A percentile compares a stretch with the other conserved stretches of the same genome.
Evolutionary conservation across 257 asterid genomes (phyloP).

Genomic region (Gynochthodes officinalis): DNA sequence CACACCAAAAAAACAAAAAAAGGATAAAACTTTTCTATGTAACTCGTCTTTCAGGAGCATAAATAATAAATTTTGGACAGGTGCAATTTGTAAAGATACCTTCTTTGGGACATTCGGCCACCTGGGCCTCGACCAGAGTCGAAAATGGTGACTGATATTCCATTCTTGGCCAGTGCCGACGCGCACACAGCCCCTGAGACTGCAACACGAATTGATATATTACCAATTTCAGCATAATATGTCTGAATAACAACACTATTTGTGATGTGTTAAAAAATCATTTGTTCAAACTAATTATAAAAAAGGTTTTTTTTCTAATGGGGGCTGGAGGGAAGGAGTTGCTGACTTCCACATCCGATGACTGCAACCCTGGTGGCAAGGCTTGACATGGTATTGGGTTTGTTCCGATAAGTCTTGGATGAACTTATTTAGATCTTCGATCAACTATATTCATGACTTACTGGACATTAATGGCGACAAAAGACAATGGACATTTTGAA

Average conservation of each 20-base stretch:
- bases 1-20: not conserved
- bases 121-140: slow-evolving; percentile 94
- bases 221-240: no score
- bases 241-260: no score
- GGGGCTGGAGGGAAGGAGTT: not conserved
- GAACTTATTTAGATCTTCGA: not conserved
- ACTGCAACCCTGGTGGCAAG: slow-evolving; percentile 74
- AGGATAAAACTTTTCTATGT: not conserved
- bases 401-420: not conserved
- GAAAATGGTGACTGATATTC: slow-evolving; percentile 71
- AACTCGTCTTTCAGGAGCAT: not conserved
- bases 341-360: slow-evolving; percentile 86
- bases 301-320: not conserved
- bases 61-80: no score
- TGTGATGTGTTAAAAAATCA: not conserved
- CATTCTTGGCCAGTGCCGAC: slow-evolving; percentile 71
- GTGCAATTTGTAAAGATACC: slow-evolving; percentile 25
- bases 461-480: not conserved
- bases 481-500: not conserved
- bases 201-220: slow-evolving; percentile 21
- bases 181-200: slow-evolving; percentile 96
- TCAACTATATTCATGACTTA: no score
- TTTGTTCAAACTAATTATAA: not conserved
- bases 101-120: slow-evolving; percentile 94
- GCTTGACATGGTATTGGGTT: slow-evolving; percentile 35